A percentile compares a stretch with the other conserved stretches of the same genome.
These are phyloP conservation scores for Rhizophora apiculata DNA, from an alignment of 345 rosid species.

Conservation along the genomic window DNA sequence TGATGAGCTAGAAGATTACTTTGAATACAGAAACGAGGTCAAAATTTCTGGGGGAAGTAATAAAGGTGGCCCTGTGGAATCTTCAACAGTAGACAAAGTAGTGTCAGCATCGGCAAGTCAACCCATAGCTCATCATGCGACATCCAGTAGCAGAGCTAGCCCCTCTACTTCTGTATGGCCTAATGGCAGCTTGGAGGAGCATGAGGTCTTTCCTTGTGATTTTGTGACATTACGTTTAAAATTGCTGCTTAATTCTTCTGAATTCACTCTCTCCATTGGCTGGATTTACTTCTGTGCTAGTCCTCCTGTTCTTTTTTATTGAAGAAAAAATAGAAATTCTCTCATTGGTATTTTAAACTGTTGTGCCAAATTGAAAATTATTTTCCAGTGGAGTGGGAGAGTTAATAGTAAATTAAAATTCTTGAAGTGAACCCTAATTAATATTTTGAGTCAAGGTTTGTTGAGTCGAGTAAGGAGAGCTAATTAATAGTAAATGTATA, in stretches of 20 bases:
- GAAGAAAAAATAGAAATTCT: too few species aligned
- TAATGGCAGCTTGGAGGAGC: slow-evolving; percentile 61
- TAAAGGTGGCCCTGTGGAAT: slow-evolving; percentile 21
- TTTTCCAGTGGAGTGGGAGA: too few species aligned
- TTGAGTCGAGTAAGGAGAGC: too few species aligned
- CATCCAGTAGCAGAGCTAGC: slow-evolving; percentile 33
- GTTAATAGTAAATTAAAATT: too few species aligned
- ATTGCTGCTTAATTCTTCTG: neutral
- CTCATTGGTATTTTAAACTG: neutral
- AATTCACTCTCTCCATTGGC: neutral
- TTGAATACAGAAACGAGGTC: slow-evolving; percentile 41
- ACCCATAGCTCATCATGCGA: slow-evolving; percentile 18
- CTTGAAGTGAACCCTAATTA: too few species aligned
- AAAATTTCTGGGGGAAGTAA: slow-evolving; percentile 20
- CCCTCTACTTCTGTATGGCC: slow-evolving; percentile 32
- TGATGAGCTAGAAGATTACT: slow-evolving; percentile 75
- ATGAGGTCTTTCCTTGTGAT: slow-evolving; percentile 58
- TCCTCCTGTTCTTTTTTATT: neutral
- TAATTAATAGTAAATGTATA: too few species aligned
- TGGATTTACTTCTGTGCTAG: neutral
- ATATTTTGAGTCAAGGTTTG: too few species aligned
- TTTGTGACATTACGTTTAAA: neutral
- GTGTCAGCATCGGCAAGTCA: neutral
- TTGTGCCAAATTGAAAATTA: too few species aligned
- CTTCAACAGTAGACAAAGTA: slow-evolving; percentile 26